Percentiles rank a stretch among this genome's conserved stretches.
These are phyloP conservation scores for Plantago coronopus DNA, from an alignment of 305 asterid genomes.

Conservation along the genomic window DNA sequence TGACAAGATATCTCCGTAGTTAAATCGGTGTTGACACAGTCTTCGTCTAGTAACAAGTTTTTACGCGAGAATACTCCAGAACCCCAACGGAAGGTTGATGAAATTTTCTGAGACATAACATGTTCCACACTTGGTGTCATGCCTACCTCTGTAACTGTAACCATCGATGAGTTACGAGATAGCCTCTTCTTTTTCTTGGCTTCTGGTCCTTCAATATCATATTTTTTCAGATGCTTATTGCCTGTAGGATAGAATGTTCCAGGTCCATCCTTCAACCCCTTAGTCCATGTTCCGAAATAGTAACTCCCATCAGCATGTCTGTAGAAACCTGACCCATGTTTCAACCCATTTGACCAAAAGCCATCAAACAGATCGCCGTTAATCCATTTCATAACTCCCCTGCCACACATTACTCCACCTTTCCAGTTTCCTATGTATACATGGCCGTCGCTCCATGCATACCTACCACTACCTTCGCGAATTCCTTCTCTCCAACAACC, in stretches of 20 bases:
- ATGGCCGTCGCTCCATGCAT: conserved; percentile 71
- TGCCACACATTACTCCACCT: conserved; percentile 66
- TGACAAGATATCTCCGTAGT: conserved; percentile 39
- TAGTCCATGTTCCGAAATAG: conserved; percentile 90
- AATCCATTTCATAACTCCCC: conserved; percentile 92
- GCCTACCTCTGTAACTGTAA: conserved; percentile 40
- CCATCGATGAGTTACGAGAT: conserved; percentile 37
- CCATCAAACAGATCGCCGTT: conserved; percentile 89
- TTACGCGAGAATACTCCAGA: conserved; percentile 46
- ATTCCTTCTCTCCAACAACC: conserved; percentile 95
- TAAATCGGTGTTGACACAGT: conserved; percentile 30
- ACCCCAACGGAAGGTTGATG: conserved; percentile 42
- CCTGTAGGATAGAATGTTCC: conserved; percentile 85
- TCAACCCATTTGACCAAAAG: conserved; percentile 77
- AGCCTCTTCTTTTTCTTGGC: conserved; percentile 42
- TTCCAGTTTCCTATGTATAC: conserved; percentile 86
- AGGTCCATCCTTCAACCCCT: conserved; percentile 85
- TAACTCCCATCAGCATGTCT: conserved; percentile 81
- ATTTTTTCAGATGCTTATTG: conserved; percentile 43
- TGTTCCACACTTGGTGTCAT: conserved; percentile 43
- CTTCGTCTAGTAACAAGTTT: conserved; percentile 37
- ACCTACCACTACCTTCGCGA: conserved; percentile 90
- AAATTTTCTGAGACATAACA: conserved; percentile 56
- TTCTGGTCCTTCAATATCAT: conserved; percentile 39
- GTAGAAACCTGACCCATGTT: conserved; percentile 81